Percentiles rank a stretch among this genome's conserved stretches.
Evolutionary conservation across 805 yeast genomes (phyloP).

Genomic region (Isabelozyma rhagii): DNA sequence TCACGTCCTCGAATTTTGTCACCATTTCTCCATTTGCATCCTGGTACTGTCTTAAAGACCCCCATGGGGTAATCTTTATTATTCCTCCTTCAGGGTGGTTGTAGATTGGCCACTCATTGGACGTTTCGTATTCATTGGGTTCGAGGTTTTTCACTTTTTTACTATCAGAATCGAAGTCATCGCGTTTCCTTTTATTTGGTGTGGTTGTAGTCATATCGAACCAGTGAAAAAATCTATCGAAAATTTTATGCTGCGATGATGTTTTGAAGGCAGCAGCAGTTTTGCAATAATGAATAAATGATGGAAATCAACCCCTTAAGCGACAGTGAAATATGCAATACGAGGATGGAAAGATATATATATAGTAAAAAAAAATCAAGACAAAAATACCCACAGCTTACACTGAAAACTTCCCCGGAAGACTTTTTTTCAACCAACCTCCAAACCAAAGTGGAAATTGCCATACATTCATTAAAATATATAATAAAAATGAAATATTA

Average conservation of each 20-base stretch:
- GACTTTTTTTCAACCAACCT: neutral
- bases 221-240: neutral
- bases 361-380: no score
- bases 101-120: conserved; percentile 52
- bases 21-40: conserved; percentile 42
- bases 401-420: neutral
- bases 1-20: conserved; percentile 46
- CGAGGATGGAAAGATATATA: neutral
- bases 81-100: conserved; percentile 62
- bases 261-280: neutral
- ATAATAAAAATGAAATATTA: no score
- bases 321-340: neutral
- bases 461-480: neutral
- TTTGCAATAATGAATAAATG: neutral
- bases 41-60: conserved; percentile 49
- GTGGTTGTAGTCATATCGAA: conserved; percentile 1
- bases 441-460: neutral
- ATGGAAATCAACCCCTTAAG: no score
- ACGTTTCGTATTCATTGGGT: conserved; percentile 12
- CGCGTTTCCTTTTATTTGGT: conserved; percentile 9
- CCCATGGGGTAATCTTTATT: conserved; percentile 61
- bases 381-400: neutral
- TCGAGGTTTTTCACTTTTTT: conserved; percentile 13
- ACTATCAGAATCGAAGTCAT: conserved; percentile 9
- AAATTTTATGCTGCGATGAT: neutral